Evolutionary conservation across 768 basidiomycete genomes (phyloP).

Genomic region (Leccinum incarnatum): DNA sequence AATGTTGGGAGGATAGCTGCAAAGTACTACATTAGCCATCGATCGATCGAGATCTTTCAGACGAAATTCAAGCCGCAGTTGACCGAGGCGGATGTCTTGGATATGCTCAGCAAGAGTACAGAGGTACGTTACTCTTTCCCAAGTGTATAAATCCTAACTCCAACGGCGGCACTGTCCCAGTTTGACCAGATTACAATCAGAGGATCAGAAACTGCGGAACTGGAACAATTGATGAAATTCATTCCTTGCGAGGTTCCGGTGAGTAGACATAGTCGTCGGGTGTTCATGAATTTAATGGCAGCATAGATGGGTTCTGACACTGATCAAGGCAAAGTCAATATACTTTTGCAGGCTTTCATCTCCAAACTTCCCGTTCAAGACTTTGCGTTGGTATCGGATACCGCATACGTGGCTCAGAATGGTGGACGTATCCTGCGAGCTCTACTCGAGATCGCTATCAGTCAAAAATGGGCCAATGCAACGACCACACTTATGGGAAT

Average conservation of each 20-base stretch:
- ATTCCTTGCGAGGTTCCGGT: conserved; percentile 84
- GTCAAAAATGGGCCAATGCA: conserved; percentile 86
- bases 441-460: conserved; percentile 90
- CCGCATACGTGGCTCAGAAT: conserved; percentile 92
- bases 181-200: conserved; percentile 95
- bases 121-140: conserved; percentile 53
- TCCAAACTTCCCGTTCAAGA: conserved; percentile 82
- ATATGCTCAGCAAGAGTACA: conserved; percentile 83
- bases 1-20: conserved; percentile 96
- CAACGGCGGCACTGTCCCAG: conserved; percentile 36
- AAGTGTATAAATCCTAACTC: neutral
- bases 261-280: conserved; percentile 13
- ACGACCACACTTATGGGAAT: conserved; percentile 80
- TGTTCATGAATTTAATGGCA: neutral
- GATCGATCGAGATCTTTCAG: conserved; percentile 87
- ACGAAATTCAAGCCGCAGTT: conserved; percentile 72
- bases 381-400: conserved; percentile 95
- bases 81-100: conserved; percentile 90
- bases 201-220: conserved; percentile 83
- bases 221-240: conserved; percentile 63
- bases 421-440: conserved; percentile 93
- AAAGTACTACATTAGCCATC: conserved; percentile 89
- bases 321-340: conserved; percentile 87
- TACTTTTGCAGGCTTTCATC: conserved; percentile 88
- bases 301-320: conserved; percentile 61